Conservation (phyloP, 441 rosid genomes). For the Viola pubescens region DNA sequence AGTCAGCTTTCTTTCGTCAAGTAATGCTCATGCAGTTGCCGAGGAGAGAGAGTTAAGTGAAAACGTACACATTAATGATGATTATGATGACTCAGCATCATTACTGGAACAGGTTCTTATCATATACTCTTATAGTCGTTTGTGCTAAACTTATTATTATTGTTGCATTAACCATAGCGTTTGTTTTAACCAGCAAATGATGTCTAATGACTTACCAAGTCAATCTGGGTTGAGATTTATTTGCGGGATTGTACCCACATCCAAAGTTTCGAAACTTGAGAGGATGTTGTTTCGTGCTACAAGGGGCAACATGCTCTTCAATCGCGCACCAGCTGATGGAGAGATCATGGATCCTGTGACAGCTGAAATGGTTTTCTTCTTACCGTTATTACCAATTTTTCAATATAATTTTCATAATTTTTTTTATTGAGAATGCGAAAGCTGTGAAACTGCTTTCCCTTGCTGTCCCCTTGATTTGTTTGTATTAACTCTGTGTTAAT, state of each 20-base stretch:
- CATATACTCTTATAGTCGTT: conserved; percentile 15
- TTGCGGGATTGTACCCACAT: conserved; percentile 79
- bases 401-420: conserved; percentile 5
- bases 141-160: conserved; percentile 12
- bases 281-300: conserved; percentile 96
- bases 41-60: conserved; percentile 82
- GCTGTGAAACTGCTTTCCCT: not conserved
- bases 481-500: not conserved
- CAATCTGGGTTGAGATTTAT: conserved; percentile 88
- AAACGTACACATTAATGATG: conserved; percentile 46
- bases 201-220: conserved; percentile 40
- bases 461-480: not conserved
- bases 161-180: conserved; percentile 17
- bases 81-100: conserved; percentile 49
- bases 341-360: conserved; percentile 86
- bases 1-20: conserved; percentile 71
- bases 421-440: conserved; percentile 7
- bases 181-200: conserved; percentile 55
- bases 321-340: conserved; percentile 82
- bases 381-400: conserved; percentile 11
- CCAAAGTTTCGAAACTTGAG: conserved; percentile 73
- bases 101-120: conserved; percentile 77
- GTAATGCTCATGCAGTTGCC: conserved; percentile 49
- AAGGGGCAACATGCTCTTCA: conserved; percentile 98
- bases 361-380: conserved; percentile 65